Base-by-base conservation (phyloP, 2,329 filamentous ascomycete genomes). In the Shiraia sp. region DNA sequence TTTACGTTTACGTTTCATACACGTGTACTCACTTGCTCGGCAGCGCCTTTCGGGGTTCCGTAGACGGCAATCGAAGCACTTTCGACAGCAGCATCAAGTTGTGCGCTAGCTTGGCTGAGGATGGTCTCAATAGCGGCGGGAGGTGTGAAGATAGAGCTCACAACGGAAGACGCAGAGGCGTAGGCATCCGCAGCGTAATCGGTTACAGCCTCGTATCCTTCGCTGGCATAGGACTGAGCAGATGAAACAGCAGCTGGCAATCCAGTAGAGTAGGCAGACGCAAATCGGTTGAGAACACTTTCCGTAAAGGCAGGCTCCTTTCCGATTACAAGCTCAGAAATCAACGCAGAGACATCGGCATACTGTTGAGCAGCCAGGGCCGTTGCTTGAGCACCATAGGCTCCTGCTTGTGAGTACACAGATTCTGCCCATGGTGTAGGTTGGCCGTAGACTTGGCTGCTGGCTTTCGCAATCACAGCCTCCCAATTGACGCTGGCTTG, bases 221-320 rank as follows among this genome's bases (percentile, higher is more conserved):
- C 75, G 43, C 71, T 73, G 14, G 77, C 77, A 31, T 79, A 76
- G 47, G 77, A 81, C 8, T 73, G 79, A 15, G 74, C 78, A 3
- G 77, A 78, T 1, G 77, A 74, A 9, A 75, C 76, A 6, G 78
- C 73, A 1, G 76, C 82, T 0, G 81, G 76, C 2, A 79, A 72
- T 1, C 83, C 86, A 0, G 83, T 88, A 16, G 82, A 81, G 59
- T 92, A 93, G 0, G 83, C 87, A 3, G 80, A 84, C 41, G 81
- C 80, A 10, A 95, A 77, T 36, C 86, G 81, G 37, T 75, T 82
- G 69, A 90, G 82, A 3, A 92, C 86, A 45, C 87, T 90, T 60
- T 95, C 87, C 0, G 86, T 90, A 58, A 90, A 95, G 10, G 84
- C 82, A 0, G 88, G 85, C 63, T 95, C 89, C 65, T 86, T 89